Evolutionary conservation across 176 grass and related monocot species (phyloP).

Genomic region (Eremochloa ophiuroides): DNA sequence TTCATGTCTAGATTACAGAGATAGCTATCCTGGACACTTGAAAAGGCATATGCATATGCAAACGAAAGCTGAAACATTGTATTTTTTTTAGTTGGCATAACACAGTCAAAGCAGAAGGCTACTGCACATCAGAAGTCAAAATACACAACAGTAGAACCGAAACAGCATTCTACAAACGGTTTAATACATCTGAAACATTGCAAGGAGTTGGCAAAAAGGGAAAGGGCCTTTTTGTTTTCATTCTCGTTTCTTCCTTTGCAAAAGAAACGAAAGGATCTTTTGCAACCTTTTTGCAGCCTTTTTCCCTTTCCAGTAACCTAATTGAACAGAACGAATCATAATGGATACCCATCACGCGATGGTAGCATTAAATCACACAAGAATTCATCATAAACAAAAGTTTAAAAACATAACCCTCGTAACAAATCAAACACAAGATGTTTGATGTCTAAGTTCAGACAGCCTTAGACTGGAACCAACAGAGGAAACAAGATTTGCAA

Average conservation of each 20-base stretch:
- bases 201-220: background rate
- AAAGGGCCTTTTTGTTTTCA: slow-evolving; percentile 4
- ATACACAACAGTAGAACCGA: background rate
- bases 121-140: slow-evolving; percentile 12
- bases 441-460: background rate
- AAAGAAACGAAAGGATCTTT: slow-evolving; percentile 36
- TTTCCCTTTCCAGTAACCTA: slow-evolving; percentile 13
- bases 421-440: background rate
- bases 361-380: slow-evolving; percentile 25
- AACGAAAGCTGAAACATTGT: background rate
- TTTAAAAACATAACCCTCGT: background rate
- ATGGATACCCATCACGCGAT: background rate
- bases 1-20: slow-evolving; percentile 9
- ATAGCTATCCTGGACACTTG: background rate
- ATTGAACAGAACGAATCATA: slow-evolving; percentile 23
- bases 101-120: slow-evolving; percentile 13
- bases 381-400: background rate
- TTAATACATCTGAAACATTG: slow-evolving; percentile 10
- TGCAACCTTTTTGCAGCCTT: slow-evolving; percentile 39
- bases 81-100: slow-evolving; percentile 5
- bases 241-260: slow-evolving; percentile 10
- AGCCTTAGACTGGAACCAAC: background rate
- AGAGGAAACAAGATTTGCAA: background rate
- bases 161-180: background rate
- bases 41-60: slow-evolving; percentile 9